phyloP scores from a whole-genome alignment of 1,284 basidiomycete species.

The Ganoderma lingzhi region DNA sequence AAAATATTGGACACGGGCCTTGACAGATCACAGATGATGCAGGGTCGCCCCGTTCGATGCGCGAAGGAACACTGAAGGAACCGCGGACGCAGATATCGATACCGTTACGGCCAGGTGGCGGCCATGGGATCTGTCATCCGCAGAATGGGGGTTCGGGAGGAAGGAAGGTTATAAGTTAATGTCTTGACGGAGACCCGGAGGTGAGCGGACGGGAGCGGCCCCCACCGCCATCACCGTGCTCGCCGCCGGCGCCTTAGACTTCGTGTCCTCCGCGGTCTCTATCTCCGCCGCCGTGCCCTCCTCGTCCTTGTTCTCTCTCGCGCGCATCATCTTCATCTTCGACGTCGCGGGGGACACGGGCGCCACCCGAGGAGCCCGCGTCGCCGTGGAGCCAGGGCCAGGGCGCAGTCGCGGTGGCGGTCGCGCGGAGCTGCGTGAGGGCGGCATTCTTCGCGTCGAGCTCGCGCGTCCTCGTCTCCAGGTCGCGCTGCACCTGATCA shows the following conservation, averaged over 20 bases:
- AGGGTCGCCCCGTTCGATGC: not conserved
- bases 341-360: not conserved
- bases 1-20: no score
- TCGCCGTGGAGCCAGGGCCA: not conserved
- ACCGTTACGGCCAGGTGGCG: not conserved
- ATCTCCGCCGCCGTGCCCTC: not conserved
- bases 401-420: not conserved
- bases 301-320: not conserved
- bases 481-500: slow-evolving; percentile 35
- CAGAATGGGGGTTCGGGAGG: not conserved
- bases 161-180: not conserved
- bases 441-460: slow-evolving; percentile 35
- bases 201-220: not conserved
- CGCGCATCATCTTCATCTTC: not conserved
- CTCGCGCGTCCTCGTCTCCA: slow-evolving; percentile 35
- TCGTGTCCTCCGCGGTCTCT: not conserved
- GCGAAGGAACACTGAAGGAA: not conserved
- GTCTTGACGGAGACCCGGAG: not conserved
- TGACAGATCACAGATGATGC: slow-evolving; percentile 8
- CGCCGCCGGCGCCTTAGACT: not conserved
- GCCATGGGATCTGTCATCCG: not conserved
- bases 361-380: not conserved
- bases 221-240: slow-evolving; percentile 1
- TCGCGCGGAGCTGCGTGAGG: slow-evolving; percentile 35
- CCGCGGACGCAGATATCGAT: not conserved